Percentiles rank a stretch among this genome's conserved stretches.
These are phyloP conservation scores for Wallemia ichthyophaga DNA, from an alignment of 1,284 basidiomycete genomes.

Conservation along the genomic window DNA sequence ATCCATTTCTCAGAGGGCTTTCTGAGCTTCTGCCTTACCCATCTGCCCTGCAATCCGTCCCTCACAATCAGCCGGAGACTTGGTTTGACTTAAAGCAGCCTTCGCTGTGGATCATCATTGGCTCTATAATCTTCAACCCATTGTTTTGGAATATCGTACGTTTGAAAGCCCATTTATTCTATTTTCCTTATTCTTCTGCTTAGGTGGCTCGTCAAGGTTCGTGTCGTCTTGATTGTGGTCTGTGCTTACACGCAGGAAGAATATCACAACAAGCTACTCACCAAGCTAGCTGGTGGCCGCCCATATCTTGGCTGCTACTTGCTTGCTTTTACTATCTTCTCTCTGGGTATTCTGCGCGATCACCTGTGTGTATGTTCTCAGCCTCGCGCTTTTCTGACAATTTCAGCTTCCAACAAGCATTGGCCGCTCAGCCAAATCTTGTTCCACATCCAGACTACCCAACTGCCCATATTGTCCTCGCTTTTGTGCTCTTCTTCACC, in stretches of 20 bases:
- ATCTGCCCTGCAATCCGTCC: not conserved
- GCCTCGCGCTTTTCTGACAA: constrained; percentile 1
- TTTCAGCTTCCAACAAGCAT: constrained; percentile 19
- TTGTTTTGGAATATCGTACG: constrained; percentile 89
- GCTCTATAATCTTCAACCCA: constrained; percentile 48
- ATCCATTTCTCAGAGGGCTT: not conserved
- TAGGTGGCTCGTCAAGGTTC: not conserved
- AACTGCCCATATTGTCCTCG: constrained; percentile 29
- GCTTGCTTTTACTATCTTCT: constrained; percentile 67
- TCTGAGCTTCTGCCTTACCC: not conserved
- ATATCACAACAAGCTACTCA: constrained; percentile 59
- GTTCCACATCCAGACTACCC: constrained; percentile 9
- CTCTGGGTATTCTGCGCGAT: constrained; percentile 56
- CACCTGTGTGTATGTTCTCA: constrained; percentile 29
- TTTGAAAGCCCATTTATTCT: constrained; percentile 19
- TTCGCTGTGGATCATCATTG: not conserved
- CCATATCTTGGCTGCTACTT: constrained; percentile 56
- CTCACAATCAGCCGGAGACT: constrained; percentile 2
- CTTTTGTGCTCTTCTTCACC: constrained; percentile 30
- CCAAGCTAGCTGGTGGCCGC: constrained; percentile 42
- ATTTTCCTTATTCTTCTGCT: not conserved
- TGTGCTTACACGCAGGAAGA: constrained; percentile 22
- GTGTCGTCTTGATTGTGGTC: constrained; percentile 1
- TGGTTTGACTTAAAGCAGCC: not conserved
- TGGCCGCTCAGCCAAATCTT: constrained; percentile 33